A percentile compares a stretch with the other conserved stretches of the same genome.
Conservation (phyloP, 2,329 filamentous ascomycete genomes). For the Penicillium occitanis region DNA sequence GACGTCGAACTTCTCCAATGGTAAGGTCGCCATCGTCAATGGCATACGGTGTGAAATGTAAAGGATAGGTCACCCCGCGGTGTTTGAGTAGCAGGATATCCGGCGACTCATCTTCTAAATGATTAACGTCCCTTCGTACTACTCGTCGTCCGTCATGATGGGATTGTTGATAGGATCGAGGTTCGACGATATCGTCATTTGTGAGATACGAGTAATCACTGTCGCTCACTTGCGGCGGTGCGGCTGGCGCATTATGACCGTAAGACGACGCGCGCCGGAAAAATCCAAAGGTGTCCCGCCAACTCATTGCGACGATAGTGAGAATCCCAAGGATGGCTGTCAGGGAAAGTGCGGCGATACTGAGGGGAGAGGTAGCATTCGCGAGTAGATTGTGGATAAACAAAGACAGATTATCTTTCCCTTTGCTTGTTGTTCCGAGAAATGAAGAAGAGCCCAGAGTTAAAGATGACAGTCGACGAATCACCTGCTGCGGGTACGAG, state of each 20-base stretch:
- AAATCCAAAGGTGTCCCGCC: conserved; percentile 35
- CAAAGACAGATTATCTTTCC: not conserved
- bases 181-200: conserved; percentile 36
- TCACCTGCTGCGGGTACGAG: conserved; percentile 38
- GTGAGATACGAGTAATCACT: conserved; percentile 41
- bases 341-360: conserved; percentile 27
- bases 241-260: conserved; percentile 10
- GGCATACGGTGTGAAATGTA: conserved; percentile 48
- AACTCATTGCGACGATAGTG: conserved; percentile 36
- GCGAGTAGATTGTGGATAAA: not conserved
- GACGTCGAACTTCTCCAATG: conserved; percentile 42
- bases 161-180: conserved; percentile 19
- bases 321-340: conserved; percentile 33
- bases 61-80: conserved; percentile 42
- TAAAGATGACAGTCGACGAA: conserved; percentile 32
- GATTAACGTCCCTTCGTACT: not conserved
- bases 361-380: not conserved
- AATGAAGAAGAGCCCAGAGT: conserved; percentile 22
- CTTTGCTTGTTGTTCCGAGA: not conserved
- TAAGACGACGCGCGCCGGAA: conserved; percentile 35
- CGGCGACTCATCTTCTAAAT: conserved; percentile 28
- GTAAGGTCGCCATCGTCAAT: conserved; percentile 48
- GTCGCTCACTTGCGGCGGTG: conserved; percentile 38
- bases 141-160: conserved; percentile 6
- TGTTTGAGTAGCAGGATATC: conserved; percentile 48